phyloP scores from a whole-genome alignment of 345 rosid species.

The Diplotaxis tenuifolia region DNA sequence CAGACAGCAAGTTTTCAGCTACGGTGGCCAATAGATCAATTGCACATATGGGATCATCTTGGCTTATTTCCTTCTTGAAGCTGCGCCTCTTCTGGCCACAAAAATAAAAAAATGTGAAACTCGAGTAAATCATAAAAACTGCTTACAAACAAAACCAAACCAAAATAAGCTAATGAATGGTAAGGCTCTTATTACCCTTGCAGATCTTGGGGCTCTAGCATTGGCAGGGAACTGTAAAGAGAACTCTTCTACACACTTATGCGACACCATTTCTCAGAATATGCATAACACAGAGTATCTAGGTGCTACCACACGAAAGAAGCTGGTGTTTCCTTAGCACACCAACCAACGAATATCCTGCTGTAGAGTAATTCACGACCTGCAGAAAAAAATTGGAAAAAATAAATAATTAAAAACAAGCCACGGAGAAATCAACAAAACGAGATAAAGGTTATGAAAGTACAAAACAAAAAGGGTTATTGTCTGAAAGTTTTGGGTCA shows the following conservation, averaged over 20 bases:
- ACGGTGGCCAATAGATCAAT: conserved; percentile 91
- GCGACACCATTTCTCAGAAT: conserved; percentile 65
- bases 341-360: conserved; percentile 16
- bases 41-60: conserved; percentile 56
- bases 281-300: conserved; percentile 46
- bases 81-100: conserved; percentile 62
- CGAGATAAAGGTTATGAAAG: not conserved
- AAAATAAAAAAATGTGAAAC: not conserved
- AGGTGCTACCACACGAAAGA: conserved; percentile 1
- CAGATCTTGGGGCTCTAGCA: conserved; percentile 87
- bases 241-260: conserved; percentile 57
- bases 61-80: conserved; percentile 46
- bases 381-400: not conserved
- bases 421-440: not conserved
- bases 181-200: conserved; percentile 60
- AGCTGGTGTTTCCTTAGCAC: conserved; percentile 12
- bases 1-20: conserved; percentile 74
- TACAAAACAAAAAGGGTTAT: not conserved
- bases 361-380: not conserved
- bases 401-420: not conserved
- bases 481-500: not conserved
- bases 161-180: not conserved
- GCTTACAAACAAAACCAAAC: not conserved
- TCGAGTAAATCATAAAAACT: not conserved
- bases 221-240: conserved; percentile 76